A percentile compares a stretch with the other conserved stretches of the same genome.
Evolutionary conservation across 257 asterid genomes (phyloP).

Genomic region (Phtheirospermum japonicum): DNA sequence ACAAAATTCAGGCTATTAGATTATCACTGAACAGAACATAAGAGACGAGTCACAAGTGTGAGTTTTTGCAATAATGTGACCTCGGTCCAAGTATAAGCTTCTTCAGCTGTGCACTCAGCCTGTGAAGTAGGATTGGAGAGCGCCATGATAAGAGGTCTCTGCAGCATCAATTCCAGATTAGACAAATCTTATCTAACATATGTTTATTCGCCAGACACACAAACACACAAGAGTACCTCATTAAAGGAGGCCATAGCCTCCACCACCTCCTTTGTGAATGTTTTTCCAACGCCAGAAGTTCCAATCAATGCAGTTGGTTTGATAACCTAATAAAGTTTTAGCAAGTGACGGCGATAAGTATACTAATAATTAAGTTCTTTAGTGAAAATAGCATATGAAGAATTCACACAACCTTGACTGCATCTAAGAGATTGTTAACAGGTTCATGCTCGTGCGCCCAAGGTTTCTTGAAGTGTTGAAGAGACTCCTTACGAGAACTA

Average conservation of each 20-base stretch:
- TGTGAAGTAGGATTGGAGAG: constrained; percentile 96
- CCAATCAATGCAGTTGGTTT: constrained; percentile 90
- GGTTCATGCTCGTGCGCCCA: constrained; percentile 95
- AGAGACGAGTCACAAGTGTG: not conserved
- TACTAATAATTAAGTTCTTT: not conserved
- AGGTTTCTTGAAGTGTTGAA: constrained; percentile 87
- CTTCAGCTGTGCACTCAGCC: constrained; percentile 98
- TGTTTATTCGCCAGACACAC: not conserved
- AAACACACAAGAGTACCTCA: constrained; percentile 43
- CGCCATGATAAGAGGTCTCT: constrained; percentile 96
- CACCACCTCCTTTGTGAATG: constrained; percentile 83
- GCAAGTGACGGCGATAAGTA: constrained; percentile 1
- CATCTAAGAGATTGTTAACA: constrained; percentile 61
- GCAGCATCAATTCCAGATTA: constrained; percentile 29
- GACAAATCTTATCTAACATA: constrained; percentile 16
- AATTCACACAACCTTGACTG: constrained; percentile 64
- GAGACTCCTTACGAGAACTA: constrained; percentile 67
- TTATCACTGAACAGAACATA: not conserved
- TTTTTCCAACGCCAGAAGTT: constrained; percentile 87
- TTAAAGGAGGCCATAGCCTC: constrained; percentile 79
- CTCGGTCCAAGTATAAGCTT: constrained; percentile 91
- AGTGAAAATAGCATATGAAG: not conserved
- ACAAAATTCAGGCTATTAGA: constrained; percentile 3
- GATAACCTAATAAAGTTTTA: constrained; percentile 48
- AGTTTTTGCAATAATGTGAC: constrained; percentile 36